Percentiles rank a stretch among this genome's conserved stretches.
Conservation (phyloP, 108 stramenopile genomes). For the Epithemia pelagica region DNA sequence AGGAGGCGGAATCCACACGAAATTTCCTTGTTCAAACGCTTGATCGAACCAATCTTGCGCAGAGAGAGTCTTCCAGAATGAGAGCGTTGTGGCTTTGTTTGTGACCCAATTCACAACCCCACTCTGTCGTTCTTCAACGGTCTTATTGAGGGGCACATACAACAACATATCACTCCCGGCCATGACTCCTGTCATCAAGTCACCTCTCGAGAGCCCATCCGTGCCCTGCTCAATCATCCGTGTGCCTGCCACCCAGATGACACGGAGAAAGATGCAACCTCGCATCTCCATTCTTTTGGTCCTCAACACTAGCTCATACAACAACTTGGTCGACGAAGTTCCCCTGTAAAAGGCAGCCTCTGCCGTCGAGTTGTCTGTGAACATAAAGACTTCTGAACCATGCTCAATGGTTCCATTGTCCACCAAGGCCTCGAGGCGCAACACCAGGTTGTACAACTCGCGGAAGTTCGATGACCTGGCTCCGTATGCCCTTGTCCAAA, state of each 20-base stretch:
- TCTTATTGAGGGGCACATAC: slow-evolving; percentile 20
- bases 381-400: slow-evolving; percentile 26
- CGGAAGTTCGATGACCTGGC: slow-evolving; percentile 15
- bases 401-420: background rate
- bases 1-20: slow-evolving; percentile 33
- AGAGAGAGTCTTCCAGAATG: too few species aligned
- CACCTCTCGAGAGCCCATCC: slow-evolving; percentile 31
- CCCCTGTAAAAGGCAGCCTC: slow-evolving; percentile 31
- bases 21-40: background rate
- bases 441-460: slow-evolving; percentile 16
- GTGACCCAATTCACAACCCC: too few species aligned
- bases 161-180: slow-evolving; percentile 12
- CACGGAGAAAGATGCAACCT: slow-evolving; percentile 7
- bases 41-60: background rate
- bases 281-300: slow-evolving; percentile 20
- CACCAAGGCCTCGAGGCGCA: slow-evolving; percentile 8
- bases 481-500: background rate
- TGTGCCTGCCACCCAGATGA: slow-evolving; percentile 27
- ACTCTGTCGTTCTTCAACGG: slow-evolving; percentile 3
- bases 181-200: slow-evolving; percentile 17
- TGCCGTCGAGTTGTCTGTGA: slow-evolving; percentile 32
- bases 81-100: too few species aligned
- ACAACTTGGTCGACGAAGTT: slow-evolving; percentile 13
- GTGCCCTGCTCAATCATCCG: slow-evolving; percentile 40
- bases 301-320: slow-evolving; percentile 23